These are phyloP conservation scores for Epicoccum sorghinum DNA, from an alignment of 2,329 filamentous ascomycete species.

Conservation along the genomic window DNA sequence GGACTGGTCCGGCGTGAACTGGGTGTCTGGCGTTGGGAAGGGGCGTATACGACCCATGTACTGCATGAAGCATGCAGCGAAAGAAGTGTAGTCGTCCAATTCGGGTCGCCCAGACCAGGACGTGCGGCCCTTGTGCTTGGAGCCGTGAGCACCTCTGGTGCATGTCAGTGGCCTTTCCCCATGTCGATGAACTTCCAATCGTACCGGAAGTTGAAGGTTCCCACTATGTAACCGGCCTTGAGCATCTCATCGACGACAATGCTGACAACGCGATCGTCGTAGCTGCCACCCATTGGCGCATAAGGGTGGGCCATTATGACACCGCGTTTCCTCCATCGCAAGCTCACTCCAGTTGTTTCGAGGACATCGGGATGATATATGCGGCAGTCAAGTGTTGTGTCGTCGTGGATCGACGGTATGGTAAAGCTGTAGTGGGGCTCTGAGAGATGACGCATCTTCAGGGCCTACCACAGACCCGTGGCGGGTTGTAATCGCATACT, in stretches of 20 bases:
- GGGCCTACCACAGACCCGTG: constrained; percentile 33
- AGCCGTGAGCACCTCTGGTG: constrained; percentile 74
- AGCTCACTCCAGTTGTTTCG: constrained; percentile 18
- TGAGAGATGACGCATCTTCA: constrained; percentile 27
- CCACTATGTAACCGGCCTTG: constrained; percentile 74
- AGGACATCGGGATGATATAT: constrained; percentile 67
- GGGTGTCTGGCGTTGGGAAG: constrained; percentile 21
- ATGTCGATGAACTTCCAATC: constrained; percentile 3
- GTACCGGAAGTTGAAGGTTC: constrained; percentile 91
- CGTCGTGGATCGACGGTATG: constrained; percentile 84
- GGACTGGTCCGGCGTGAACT: constrained; percentile 24
- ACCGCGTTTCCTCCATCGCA: constrained; percentile 51
- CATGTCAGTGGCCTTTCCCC: constrained; percentile 2
- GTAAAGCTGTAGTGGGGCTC: constrained; percentile 65
- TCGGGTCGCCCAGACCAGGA: constrained; percentile 89
- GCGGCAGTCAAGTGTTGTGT: constrained; percentile 76
- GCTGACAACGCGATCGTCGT: constrained; percentile 81
- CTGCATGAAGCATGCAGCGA: constrained; percentile 78
- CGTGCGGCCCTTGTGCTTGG: constrained; percentile 69
- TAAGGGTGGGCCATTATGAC: constrained; percentile 89
- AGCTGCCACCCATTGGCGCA: constrained; percentile 82
- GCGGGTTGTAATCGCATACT: constrained; percentile 31
- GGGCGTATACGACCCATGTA: constrained; percentile 67
- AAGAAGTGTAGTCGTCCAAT: constrained; percentile 78
- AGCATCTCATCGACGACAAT: constrained; percentile 68